A percentile compares a stretch with the other conserved stretches of the same genome.
Evolutionary conservation across 2,329 filamentous ascomycete genomes (phyloP).

Genomic region (Bertia moriformis): DNA sequence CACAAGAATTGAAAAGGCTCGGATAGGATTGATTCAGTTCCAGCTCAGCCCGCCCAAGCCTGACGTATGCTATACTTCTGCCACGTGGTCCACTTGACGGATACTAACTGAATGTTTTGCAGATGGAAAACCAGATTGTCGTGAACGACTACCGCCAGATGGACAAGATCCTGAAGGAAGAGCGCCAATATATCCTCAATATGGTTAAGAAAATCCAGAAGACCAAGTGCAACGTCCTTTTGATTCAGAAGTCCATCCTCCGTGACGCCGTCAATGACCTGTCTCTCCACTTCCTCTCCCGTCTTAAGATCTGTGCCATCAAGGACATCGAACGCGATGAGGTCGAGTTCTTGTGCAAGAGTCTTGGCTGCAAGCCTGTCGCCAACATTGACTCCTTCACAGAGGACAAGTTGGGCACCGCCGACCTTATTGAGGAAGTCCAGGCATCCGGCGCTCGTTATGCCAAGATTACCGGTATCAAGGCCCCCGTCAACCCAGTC

Average conservation of each 20-base stretch:
- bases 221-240: constrained; percentile 94
- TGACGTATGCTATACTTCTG: constrained; percentile 43
- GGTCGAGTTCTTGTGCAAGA: constrained; percentile 99
- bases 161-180: constrained; percentile 99
- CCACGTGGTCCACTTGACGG: neutral
- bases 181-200: constrained; percentile 93
- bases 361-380: constrained; percentile 95
- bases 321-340: constrained; percentile 98
- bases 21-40: constrained; percentile 94
- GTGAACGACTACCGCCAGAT: constrained; percentile 99
- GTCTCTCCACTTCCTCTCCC: constrained; percentile 90
- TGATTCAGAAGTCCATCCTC: constrained; percentile 97
- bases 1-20: constrained; percentile 87
- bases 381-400: constrained; percentile 97
- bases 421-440: constrained; percentile 86
- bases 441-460: constrained; percentile 77
- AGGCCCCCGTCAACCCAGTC: constrained; percentile 30
- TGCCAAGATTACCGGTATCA: constrained; percentile 88
- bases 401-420: constrained; percentile 90
- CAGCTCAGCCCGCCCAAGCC: constrained; percentile 96
- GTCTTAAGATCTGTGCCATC: constrained; percentile 85
- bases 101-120: no score
- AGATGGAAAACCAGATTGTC: constrained; percentile 99
- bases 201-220: constrained; percentile 99
- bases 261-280: constrained; percentile 96